Evolutionary conservation across 2,329 filamentous ascomycete genomes (phyloP).

Genomic region (Xylaria sp.): DNA sequence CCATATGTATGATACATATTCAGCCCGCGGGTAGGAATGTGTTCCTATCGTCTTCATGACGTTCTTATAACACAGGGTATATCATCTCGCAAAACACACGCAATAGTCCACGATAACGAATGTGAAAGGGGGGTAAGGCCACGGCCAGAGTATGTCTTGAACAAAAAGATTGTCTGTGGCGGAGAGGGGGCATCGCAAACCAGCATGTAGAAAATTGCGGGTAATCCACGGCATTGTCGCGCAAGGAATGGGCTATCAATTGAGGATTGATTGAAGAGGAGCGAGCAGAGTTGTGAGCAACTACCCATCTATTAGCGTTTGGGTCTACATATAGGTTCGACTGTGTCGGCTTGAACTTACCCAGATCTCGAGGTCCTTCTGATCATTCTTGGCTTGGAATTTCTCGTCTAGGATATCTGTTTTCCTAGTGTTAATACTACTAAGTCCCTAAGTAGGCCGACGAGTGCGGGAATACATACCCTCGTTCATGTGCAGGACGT

Average conservation of each 20-base stretch:
- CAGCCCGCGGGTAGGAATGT: no score
- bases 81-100: not conserved
- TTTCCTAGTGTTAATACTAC: not conserved
- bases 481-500: slow-evolving; percentile 23
- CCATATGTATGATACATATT: no score
- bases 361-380: slow-evolving; percentile 25
- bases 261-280: slow-evolving; percentile 24
- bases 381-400: slow-evolving; percentile 17
- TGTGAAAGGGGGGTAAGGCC: no score
- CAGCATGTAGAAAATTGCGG: not conserved
- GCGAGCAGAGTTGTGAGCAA: slow-evolving; percentile 24
- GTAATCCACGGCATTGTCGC: not conserved
- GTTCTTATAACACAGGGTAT: not conserved
- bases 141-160: not conserved
- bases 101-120: no score
- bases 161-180: not conserved
- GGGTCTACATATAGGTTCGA: not conserved
- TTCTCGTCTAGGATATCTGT: slow-evolving; percentile 26
- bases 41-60: no score
- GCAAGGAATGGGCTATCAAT: not conserved
- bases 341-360: slow-evolving; percentile 7
- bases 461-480: not conserved
- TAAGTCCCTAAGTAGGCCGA: not conserved
- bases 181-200: not conserved
- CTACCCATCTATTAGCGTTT: slow-evolving; percentile 1